phyloP scores from a whole-genome alignment of 805 yeast species.

The Saccharomycopsis schoenii region DNA sequence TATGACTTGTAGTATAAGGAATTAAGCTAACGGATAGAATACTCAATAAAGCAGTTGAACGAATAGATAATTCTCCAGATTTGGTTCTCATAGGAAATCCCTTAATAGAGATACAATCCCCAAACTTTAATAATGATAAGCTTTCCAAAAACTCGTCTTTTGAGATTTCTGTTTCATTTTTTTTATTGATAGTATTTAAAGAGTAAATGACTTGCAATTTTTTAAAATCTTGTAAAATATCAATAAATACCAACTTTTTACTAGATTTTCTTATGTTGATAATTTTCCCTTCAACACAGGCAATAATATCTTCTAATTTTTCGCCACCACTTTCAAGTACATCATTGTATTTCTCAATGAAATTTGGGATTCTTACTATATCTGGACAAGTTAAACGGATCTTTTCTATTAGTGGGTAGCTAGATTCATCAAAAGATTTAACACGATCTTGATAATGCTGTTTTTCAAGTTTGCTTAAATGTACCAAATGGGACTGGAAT shows the following conservation, averaged over 20 bases:
- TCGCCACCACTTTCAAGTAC: slow-evolving; percentile 17
- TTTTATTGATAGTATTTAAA: slow-evolving; percentile 11
- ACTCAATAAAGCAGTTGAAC: slow-evolving; percentile 33
- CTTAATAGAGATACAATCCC: slow-evolving; percentile 56
- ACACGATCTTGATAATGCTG: background rate
- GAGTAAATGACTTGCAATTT: slow-evolving; percentile 49
- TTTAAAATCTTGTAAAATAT: slow-evolving; percentile 48
- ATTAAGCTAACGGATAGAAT: slow-evolving; percentile 56
- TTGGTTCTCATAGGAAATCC: slow-evolving; percentile 74
- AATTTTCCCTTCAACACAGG: slow-evolving; percentile 44
- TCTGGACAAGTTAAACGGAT: background rate
- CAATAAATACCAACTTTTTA: slow-evolving; percentile 59
- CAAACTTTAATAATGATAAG: slow-evolving; percentile 44
- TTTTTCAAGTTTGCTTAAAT: slow-evolving; percentile 4
- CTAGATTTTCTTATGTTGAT: slow-evolving; percentile 52
- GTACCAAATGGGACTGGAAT: background rate
- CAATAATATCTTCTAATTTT: slow-evolving; percentile 21
- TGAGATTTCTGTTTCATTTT: background rate
- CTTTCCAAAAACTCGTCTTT: slow-evolving; percentile 6
- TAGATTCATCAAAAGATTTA: background rate
- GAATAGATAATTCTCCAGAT: slow-evolving; percentile 69
- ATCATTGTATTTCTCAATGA: slow-evolving; percentile 25
- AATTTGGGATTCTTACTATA: slow-evolving; percentile 31
- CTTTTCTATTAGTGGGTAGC: slow-evolving; percentile 9
- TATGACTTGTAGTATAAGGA: slow-evolving; percentile 25